phyloP scores from a whole-genome alignment of 495 filamentous ascomycete genomes.

The Xylaria palmicola region DNA sequence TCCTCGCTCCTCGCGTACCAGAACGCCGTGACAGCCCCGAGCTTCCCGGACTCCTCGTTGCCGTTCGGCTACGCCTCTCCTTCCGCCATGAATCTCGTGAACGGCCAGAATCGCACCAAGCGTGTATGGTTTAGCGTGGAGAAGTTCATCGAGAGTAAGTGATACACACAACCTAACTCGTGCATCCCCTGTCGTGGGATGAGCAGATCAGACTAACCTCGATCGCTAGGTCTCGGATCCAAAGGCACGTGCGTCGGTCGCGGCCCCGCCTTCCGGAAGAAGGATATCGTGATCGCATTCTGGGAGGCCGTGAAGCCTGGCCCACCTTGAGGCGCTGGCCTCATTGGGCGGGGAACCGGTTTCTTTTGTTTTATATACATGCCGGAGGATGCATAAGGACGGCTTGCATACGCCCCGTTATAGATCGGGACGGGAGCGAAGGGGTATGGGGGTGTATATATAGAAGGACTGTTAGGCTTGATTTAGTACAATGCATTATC shows the following conservation, averaged over 20 bases:
- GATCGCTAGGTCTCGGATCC: constrained; percentile 48
- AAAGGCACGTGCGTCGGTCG: constrained; percentile 59
- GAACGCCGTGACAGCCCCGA: constrained; percentile 12
- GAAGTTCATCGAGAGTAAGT: constrained; percentile 22
- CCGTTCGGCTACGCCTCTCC: constrained; percentile 30
- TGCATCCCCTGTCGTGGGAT: no score
- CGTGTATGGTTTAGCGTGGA: constrained; percentile 27
- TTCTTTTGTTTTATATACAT: not conserved
- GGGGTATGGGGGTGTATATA: not conserved
- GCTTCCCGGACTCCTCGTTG: constrained; percentile 13
- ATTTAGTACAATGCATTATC: no score
- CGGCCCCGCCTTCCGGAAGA: constrained; percentile 57
- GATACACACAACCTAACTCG: no score
- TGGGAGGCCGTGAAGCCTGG: constrained; percentile 29
- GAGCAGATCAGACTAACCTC: no score
- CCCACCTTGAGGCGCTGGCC: not conserved
- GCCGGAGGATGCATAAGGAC: not conserved
- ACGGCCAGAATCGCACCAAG: constrained; percentile 2
- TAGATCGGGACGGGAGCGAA: not conserved
- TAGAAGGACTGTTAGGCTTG: not conserved
- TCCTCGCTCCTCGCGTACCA: constrained; percentile 23
- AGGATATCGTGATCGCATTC: constrained; percentile 60
- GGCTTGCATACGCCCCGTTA: not conserved
- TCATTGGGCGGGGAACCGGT: not conserved
- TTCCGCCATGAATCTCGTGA: not conserved